Conservation (phyloP, 2,329 filamentous ascomycete genomes). For the Claviceps digitariae region DNA sequence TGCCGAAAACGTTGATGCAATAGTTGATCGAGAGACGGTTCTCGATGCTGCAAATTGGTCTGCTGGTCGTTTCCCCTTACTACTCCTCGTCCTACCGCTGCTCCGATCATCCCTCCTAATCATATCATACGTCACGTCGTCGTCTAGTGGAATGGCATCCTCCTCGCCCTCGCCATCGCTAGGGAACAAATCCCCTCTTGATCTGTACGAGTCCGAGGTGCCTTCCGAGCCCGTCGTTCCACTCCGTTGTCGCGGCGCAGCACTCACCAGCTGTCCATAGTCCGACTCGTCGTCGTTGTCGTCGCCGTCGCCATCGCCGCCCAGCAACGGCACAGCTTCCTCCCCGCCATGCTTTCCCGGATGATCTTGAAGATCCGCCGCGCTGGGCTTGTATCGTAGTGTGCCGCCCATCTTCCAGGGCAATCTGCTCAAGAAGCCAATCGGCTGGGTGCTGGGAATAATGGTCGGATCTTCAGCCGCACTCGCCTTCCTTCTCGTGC, state of each 20-base stretch:
- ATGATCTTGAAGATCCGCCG: conserved; percentile 80
- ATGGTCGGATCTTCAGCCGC: conserved; percentile 63
- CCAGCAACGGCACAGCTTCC: conserved; percentile 59
- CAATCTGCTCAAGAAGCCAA: conserved; percentile 72
- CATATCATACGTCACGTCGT: conserved; percentile 78
- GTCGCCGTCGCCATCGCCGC: conserved; percentile 12
- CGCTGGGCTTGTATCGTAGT: conserved; percentile 77
- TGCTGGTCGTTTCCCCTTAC: conserved; percentile 42
- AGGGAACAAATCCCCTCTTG: conserved; percentile 78
- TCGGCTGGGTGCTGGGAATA: conserved; percentile 74
- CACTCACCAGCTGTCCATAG: conserved; percentile 13
- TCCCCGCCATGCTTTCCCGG: conserved; percentile 41
- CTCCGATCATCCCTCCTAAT: conserved; percentile 64
- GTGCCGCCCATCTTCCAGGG: conserved; percentile 77
- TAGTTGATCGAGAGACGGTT: conserved; percentile 44
- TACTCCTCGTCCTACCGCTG: conserved; percentile 42
- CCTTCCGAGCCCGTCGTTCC: conserved; percentile 66
- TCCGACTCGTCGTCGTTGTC: conserved; percentile 18
- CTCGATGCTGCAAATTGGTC: conserved; percentile 26
- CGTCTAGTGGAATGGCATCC: conserved; percentile 82
- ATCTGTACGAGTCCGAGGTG: conserved; percentile 76
- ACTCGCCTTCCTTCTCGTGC: conserved; percentile 34
- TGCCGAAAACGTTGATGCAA: conserved; percentile 29
- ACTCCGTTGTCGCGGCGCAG: conserved; percentile 45
- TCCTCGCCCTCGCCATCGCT: conserved; percentile 79